These are phyloP conservation scores for Fimicolochytrium jonesii DNA, from an alignment of 192 early-diverging fungal species.

Conservation along the genomic window DNA sequence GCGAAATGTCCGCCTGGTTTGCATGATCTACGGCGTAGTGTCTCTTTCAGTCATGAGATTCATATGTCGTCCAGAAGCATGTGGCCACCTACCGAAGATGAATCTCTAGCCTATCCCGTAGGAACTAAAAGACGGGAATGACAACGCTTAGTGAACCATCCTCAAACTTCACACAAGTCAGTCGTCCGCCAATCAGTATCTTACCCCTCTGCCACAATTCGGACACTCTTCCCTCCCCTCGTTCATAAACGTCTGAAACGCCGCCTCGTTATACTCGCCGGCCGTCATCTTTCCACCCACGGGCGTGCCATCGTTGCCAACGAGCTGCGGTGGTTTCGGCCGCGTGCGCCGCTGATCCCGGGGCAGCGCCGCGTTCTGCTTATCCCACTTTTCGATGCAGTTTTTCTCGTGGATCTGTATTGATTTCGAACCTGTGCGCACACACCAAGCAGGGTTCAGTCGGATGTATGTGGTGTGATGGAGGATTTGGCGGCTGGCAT, in stretches of 20 bases:
- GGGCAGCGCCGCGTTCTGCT: conserved; percentile 9
- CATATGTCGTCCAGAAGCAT: no score
- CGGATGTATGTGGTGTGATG: not conserved
- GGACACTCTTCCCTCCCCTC: conserved; percentile 25
- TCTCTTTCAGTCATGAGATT: no score
- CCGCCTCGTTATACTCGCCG: conserved; percentile 22
- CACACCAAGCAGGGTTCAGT: not conserved
- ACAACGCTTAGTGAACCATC: not conserved
- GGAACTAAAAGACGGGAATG: conserved; percentile 3
- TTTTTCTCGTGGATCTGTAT: conserved; percentile 24
- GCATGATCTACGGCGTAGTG: conserved; percentile 8
- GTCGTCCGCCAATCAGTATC: not conserved
- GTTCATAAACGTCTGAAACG: conserved; percentile 22
- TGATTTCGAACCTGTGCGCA: conserved; percentile 9
- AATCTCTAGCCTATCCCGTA: conserved; percentile 23
- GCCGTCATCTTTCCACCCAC: conserved; percentile 7
- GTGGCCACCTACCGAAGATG: conserved; percentile 4
- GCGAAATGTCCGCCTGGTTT: conserved; percentile 26
- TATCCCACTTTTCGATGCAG: conserved; percentile 26
- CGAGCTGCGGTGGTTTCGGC: conserved; percentile 7
- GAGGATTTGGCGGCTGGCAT: not conserved
- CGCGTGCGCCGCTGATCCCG: conserved; percentile 21
- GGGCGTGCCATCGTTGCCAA: conserved; percentile 8
- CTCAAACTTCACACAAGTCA: not conserved
- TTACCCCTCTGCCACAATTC: conserved; percentile 19